A percentile compares a stretch with the other conserved stretches of the same genome.
Conservation (phyloP, 306 rosid species). For the Glycine soja region DNA sequence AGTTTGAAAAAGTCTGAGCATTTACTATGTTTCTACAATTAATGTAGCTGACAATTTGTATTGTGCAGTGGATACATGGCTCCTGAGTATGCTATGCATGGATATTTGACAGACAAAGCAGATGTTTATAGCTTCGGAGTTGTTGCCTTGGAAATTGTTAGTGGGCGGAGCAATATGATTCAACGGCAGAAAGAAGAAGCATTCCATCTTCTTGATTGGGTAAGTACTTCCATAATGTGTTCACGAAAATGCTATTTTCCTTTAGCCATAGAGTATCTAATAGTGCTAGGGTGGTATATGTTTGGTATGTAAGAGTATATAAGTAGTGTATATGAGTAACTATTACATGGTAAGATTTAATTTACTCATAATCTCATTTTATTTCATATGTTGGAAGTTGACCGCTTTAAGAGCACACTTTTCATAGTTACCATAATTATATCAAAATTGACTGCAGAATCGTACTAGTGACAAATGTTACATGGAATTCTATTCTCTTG, state of each 20-base stretch:
- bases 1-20: background rate
- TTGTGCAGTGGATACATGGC: background rate
- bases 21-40: background rate
- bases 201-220: conserved; percentile 45
- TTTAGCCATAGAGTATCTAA: background rate
- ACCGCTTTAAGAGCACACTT: background rate
- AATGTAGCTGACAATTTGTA: background rate
- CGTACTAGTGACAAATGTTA: background rate
- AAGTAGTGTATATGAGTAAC: too few species aligned
- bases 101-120: conserved; percentile 45
- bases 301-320: background rate
- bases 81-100: background rate
- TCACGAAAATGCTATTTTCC: background rate
- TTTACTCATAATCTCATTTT: background rate
- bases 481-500: background rate
- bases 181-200: conserved; percentile 39
- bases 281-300: conserved; percentile 15
- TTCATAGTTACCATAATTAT: background rate
- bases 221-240: background rate
- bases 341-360: background rate
- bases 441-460: background rate
- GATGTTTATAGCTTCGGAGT: conserved; percentile 1
- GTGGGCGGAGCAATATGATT: conserved; percentile 61
- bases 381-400: background rate
- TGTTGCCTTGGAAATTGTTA: conserved; percentile 56